phyloP scores from a whole-genome alignment of 2,329 filamentous ascomycete species.

The Trichoderma sp. region DNA sequence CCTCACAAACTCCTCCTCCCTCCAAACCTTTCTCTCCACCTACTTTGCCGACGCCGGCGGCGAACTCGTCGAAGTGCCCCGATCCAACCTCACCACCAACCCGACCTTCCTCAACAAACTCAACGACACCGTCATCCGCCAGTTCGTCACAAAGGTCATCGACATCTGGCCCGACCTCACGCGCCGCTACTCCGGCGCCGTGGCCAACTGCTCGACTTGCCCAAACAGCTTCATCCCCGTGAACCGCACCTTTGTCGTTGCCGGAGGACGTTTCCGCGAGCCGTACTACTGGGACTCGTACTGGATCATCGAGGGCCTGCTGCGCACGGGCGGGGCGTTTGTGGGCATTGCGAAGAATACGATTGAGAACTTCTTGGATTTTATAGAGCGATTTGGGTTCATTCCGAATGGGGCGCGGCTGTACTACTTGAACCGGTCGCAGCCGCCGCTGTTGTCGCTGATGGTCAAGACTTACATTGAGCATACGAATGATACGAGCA shows the following conservation, averaged over 20 bases:
- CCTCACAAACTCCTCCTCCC: slow-evolving; percentile 64
- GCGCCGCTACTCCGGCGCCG: slow-evolving; percentile 57
- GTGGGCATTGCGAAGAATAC: slow-evolving; percentile 66
- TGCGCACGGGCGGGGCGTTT: slow-evolving; percentile 67
- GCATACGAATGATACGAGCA: slow-evolving; percentile 64
- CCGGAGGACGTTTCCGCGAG: slow-evolving; percentile 71
- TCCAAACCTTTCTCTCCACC: slow-evolving; percentile 63
- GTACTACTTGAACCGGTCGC: slow-evolving; percentile 71
- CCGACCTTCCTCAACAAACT: slow-evolving; percentile 62
- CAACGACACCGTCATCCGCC: slow-evolving; percentile 59
- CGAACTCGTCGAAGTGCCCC: slow-evolving; percentile 61
- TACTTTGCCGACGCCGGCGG: slow-evolving; percentile 68
- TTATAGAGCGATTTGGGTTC: slow-evolving; percentile 67
- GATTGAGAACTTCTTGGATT: slow-evolving; percentile 71
- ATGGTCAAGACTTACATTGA: slow-evolving; percentile 69
- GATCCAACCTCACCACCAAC: slow-evolving; percentile 56
- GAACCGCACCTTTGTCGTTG: slow-evolving; percentile 70
- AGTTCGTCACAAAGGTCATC: slow-evolving; percentile 67
- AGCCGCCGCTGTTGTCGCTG: slow-evolving; percentile 66
- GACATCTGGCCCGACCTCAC: slow-evolving; percentile 72
- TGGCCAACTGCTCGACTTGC: slow-evolving; percentile 60
- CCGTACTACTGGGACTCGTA: slow-evolving; percentile 74
- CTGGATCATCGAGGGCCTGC: slow-evolving; percentile 68
- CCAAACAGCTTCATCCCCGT: slow-evolving; percentile 68
- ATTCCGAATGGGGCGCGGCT: slow-evolving; percentile 69